Base-by-base conservation (phyloP, 2,329 filamentous ascomycete species). In the Pyrenophora graminea region DNA sequence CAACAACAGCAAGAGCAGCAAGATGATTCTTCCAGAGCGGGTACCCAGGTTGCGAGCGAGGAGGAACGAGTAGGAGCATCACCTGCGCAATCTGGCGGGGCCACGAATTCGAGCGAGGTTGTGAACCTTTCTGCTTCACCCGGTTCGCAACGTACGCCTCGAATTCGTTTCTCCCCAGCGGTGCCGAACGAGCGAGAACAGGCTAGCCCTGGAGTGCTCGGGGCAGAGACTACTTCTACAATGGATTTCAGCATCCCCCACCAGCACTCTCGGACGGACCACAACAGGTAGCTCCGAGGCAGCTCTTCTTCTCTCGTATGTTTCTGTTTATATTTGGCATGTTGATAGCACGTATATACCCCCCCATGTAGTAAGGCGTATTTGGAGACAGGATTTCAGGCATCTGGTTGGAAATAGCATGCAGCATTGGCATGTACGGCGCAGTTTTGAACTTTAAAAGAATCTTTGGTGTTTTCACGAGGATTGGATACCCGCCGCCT, bases 401-500 rank as follows among this genome's bases (percentile, higher is more conserved):
- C 19, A 18, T 18, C 48, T 57, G 48, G 53, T 48, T 48, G 50
- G 45, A 51, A 39, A 56, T 46, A 51, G 39, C 51, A 62, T 54
- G 58, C 45, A 57, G 62, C 62, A 66, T 67, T 42, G 50, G 59
- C 62, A 65, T 67, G 51, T 27, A 58, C 52, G 63, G 63, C 63
- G 63, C 57, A 62, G 32, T 44, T 47, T 44, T 47, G 55, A 55
- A 53, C 56, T 46, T 48, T 42, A 59, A 63, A 59, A 45, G 44
- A 33, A 36, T 41, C 7, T 44, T 32, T 36, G 56, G 53, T 52
- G 39, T 48, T 50, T 51, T 17, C 51, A 55, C 41, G 46, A 47
- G 46, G 54, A 46, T 51, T 55, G 61, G 62, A 70, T 70, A 69
- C 67, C 68, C 65, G 58, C 56, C 59, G 58, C 56, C 61, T 61